Evolutionary conservation across 352 stramenopile species (phyloP), one percentile per base, ranked within the genome.

Genomic region (Phytopythium mirpurense): DNA sequence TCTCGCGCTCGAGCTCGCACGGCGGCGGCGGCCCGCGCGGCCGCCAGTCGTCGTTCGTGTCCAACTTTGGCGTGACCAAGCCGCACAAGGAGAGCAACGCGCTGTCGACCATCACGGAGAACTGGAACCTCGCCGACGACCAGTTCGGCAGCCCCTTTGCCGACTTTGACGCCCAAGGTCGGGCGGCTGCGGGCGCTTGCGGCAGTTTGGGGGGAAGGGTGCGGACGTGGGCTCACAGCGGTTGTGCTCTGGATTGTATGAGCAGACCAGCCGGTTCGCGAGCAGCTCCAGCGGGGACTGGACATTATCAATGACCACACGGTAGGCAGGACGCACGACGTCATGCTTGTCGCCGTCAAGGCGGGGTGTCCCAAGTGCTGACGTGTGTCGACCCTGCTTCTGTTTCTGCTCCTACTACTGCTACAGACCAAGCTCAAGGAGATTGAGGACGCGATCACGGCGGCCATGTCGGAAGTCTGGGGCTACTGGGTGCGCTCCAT

Each of bases 291-390:
- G 55, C 72, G 77, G 23, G 81, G 78, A 9, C 62, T 94, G 62
- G 64, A 82, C n/a, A 87, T 94, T 34, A 89, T 94, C 56, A 94
- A 94, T 51, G 79, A 90, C 59, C 83, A 94, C 55, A 92, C 83
- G 63, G 80, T 91, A 65, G 53, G 32, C 7, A 36, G 11, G 32
- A n/a, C n/a, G n/a, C n/a, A n/a, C n/a, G n/a, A n/a, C n/a, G n/a
- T n/a, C n/a, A n/a, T n/a, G n/a, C n/a, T n/a, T n/a, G n/a, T n/a
- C n/a, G n/a, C n/a, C n/a, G n/a, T n/a, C n/a, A n/a, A n/a, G n/a
- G n/a, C n/a, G n/a, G n/a, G n/a, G n/a, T n/a, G n/a, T n/a, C n/a
- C n/a, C n/a, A n/a, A n/a, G n/a, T n/a, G n/a, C n/a, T n/a, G n/a
- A n/a, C n/a, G n/a, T n/a, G n/a, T n/a, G n/a, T n/a, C n/a, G n/a